Evolutionary conservation across 129 eudicot species (phyloP).

Genomic region (Helichrysum umbraculigerum): DNA sequence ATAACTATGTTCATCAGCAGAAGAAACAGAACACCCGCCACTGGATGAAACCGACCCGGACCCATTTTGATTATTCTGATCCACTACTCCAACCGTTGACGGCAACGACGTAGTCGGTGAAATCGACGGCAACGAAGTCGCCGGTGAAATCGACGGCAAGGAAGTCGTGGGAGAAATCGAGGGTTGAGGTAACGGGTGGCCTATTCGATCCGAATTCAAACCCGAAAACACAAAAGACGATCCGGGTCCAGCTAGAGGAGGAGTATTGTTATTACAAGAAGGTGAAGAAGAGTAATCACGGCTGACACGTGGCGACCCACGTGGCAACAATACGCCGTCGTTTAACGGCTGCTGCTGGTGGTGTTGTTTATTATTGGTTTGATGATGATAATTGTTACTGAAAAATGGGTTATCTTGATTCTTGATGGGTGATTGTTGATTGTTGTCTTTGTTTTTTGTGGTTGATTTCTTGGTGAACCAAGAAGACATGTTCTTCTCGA

Average conservation of each 20-base stretch:
- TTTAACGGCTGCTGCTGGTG: conserved; percentile 42
- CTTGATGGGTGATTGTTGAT: conserved; percentile 23
- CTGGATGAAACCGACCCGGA: conserved; percentile 76
- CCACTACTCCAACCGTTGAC: conserved; percentile 19
- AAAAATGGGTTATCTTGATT: conserved; percentile 33
- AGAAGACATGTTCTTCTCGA: conserved; percentile 60
- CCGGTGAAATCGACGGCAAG: conserved; percentile 38
- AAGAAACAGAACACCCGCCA: conserved; percentile 77
- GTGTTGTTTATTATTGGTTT: conserved; percentile 32
- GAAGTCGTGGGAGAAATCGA: conserved; percentile 15
- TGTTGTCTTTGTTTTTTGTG: conserved; percentile 46
- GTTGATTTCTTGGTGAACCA: conserved; percentile 79
- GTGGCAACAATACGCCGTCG: conserved; percentile 28
- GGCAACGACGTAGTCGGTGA: conserved; percentile 22
- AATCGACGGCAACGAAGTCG: conserved; percentile 10
- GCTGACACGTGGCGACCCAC: conserved; percentile 45
- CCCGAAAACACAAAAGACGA: conserved; percentile 26
- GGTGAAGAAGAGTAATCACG: conserved; percentile 31
- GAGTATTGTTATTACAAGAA: too few relatives aligned
- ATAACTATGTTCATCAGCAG: conserved; percentile 48
- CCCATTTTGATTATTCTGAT: conserved; percentile 20
- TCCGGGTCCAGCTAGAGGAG: conserved; percentile 24
- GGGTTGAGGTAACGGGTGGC: conserved; percentile 60
- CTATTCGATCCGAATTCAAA: conserved; percentile 43
- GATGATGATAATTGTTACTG: conserved; percentile 18